A percentile compares a stretch with the other conserved stretches of the same genome.
Evolutionary conservation across 1,284 basidiomycete genomes (phyloP).

Genomic region (Moesziomyces antarcticus): DNA sequence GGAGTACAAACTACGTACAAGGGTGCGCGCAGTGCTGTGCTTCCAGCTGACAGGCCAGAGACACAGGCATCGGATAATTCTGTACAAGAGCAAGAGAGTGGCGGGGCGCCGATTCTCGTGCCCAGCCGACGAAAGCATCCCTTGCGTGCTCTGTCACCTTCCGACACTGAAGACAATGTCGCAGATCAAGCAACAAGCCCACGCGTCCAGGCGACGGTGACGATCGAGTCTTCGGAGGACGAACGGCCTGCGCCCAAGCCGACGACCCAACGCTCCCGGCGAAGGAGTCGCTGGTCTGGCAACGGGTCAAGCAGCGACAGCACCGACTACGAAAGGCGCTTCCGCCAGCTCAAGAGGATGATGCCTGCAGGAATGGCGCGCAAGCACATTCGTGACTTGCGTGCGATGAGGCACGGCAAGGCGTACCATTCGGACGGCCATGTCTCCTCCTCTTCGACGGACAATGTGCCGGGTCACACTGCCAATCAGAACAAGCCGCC

Average conservation of each 20-base stretch:
- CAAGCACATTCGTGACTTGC: conserved; percentile 62
- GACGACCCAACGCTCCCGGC: conserved; percentile 8
- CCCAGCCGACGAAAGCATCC: conserved; percentile 20
- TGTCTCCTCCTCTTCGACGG: conserved; percentile 37
- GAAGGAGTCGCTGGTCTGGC: conserved; percentile 47
- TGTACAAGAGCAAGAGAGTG: conserved; percentile 14
- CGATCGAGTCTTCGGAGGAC: conserved; percentile 38
- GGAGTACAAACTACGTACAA: conserved; percentile 25
- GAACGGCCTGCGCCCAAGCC: conserved; percentile 12
- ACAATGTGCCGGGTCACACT: neutral
- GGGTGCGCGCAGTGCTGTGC: conserved; percentile 12
- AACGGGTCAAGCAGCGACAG: conserved; percentile 47
- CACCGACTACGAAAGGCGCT: conserved; percentile 62
- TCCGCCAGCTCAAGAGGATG: conserved; percentile 61
- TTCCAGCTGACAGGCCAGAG: neutral
- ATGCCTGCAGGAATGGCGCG: conserved; percentile 64
- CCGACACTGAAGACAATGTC: conserved; percentile 7
- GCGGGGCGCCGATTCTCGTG: conserved; percentile 3
- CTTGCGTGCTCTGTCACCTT: conserved; percentile 17
- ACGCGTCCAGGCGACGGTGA: conserved; percentile 2
- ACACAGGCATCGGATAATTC: conserved; percentile 3
- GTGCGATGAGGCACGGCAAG: conserved; percentile 64
- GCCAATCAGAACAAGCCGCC: too few species aligned
- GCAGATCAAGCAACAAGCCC: too few species aligned
- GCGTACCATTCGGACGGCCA: conserved; percentile 57